Evolutionary conservation across 176 grass and related monocot genomes (phyloP).

Genomic region (bread wheat (Triticum aestivum)): IWGSC_CS_RefSeq_v2.1 NC_057806.1:505448429-505448928

Average conservation of each 20-base stretch:
- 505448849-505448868: no score
- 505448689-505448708: not conserved
- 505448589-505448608: not conserved
- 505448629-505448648: not conserved
- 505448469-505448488: no score
- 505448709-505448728: not conserved
- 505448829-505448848: no score
- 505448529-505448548: no score
- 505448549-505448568: no score
- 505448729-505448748: conserved; percentile 50
- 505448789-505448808: conserved; percentile 75
- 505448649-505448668: not conserved
- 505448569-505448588: not conserved
- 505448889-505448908: no score
- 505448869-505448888: fast-evolving
- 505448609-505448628: not conserved
- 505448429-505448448: no score
- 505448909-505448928: no score
- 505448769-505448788: conserved; percentile 59
- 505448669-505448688: not conserved
- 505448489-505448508: no score
- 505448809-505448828: conserved; percentile 38
- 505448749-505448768: conserved; percentile 55
- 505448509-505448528: not conserved
- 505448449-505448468: no score